A percentile compares a stretch with the other conserved stretches of the same genome.
Conservation (phyloP, 2,329 filamentous ascomycete genomes). For the Onygenales sp. region DNA sequence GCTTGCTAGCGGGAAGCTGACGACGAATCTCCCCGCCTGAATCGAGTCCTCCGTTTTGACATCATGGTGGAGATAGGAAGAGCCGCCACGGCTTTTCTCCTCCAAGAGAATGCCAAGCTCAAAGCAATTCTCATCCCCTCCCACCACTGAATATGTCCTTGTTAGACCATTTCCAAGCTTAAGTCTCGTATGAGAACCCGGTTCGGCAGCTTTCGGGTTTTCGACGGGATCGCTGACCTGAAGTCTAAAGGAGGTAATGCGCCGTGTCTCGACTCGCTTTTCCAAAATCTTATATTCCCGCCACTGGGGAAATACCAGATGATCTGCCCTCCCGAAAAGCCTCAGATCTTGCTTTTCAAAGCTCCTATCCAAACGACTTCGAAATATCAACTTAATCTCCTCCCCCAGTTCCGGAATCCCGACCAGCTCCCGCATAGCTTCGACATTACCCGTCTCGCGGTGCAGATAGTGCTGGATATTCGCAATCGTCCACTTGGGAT, state of each 20-base stretch:
- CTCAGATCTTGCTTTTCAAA: slow-evolving; percentile 5
- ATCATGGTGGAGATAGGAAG: slow-evolving; percentile 46
- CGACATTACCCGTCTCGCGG: slow-evolving; percentile 40
- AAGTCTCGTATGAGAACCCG: slow-evolving; percentile 48
- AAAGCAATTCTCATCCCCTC: slow-evolving; percentile 41
- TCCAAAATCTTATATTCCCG: background rate
- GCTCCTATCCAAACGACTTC: slow-evolving; percentile 42
- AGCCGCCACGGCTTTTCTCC: slow-evolving; percentile 49
- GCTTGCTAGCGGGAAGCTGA: slow-evolving; percentile 42
- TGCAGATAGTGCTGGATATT: slow-evolving; percentile 55
- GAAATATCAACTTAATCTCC: slow-evolving; percentile 44
- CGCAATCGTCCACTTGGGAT: slow-evolving; percentile 55
- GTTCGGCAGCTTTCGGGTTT: slow-evolving; percentile 8
- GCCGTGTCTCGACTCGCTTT: background rate
- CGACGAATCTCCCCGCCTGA: slow-evolving; percentile 5
- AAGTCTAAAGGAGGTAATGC: background rate
- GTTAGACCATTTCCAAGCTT: slow-evolving; percentile 48
- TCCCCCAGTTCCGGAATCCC: slow-evolving; percentile 36
- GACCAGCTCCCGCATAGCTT: slow-evolving; percentile 33
- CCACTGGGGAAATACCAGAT: background rate
- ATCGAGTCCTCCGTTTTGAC: slow-evolving; percentile 42
- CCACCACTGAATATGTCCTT: slow-evolving; percentile 53
- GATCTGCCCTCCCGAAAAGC: background rate
- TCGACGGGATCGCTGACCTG: background rate
- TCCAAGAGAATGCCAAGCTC: slow-evolving; percentile 52